phyloP scores from a whole-genome alignment of 1,284 basidiomycete species.

The Rhizoctonia solani region DNA sequence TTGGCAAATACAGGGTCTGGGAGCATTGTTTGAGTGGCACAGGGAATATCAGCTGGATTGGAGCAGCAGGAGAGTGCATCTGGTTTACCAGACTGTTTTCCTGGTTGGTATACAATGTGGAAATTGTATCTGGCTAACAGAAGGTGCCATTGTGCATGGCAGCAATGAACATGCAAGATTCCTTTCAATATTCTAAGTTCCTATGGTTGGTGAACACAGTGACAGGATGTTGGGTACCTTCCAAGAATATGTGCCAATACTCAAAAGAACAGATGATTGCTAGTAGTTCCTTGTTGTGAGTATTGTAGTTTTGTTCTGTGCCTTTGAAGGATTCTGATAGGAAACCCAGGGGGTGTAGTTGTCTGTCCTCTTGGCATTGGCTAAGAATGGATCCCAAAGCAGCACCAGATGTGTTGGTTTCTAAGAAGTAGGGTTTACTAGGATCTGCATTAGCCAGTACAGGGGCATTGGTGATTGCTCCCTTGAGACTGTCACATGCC shows the following conservation, averaged over 20 bases:
- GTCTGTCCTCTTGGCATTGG: too few species aligned
- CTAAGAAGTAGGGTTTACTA: not conserved
- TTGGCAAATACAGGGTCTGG: too few species aligned
- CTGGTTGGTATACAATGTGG: conserved; percentile 43
- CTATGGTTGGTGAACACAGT: conserved; percentile 41
- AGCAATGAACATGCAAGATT: conserved; percentile 45
- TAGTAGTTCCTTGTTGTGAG: too few species aligned
- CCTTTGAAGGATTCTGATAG: too few species aligned
- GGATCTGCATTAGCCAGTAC: too few species aligned
- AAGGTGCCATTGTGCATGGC: too few species aligned
- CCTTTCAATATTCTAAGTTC: not conserved
- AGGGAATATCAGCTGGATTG: conserved; percentile 26
- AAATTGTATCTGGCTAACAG: conserved; percentile 39
- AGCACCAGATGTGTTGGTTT: not conserved
- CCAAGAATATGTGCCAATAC: conserved; percentile 37
- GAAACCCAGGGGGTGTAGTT: too few species aligned
- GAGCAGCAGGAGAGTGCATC: conserved; percentile 42
- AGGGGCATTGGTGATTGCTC: not conserved
- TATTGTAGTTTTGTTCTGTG: too few species aligned
- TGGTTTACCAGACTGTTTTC: conserved; percentile 39
- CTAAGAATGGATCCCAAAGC: too few species aligned
- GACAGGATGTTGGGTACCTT: conserved; percentile 34
- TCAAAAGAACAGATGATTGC: not conserved
- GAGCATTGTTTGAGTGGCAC: not conserved
- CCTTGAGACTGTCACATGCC: not conserved